Percentiles rank a stretch among this genome's conserved stretches.
Conservation (phyloP, 805 yeast genomes). For the Zygosaccharomyces siamensis region DNA sequence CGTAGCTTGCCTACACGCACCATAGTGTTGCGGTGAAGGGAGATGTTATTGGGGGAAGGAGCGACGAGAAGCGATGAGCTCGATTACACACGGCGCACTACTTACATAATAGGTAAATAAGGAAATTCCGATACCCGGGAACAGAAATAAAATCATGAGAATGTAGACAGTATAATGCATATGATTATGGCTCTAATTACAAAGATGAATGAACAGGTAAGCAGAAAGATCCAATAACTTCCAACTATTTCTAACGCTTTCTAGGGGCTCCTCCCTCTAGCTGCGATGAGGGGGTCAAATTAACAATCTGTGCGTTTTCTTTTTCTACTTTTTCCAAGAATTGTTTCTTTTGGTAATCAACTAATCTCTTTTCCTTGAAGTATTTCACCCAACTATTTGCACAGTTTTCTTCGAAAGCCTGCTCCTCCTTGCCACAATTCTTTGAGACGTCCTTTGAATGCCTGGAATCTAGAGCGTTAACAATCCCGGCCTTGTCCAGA, state of each 20-base stretch:
- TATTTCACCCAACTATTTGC: constrained; percentile 84
- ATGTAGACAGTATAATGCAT: background rate
- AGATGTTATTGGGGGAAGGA: background rate
- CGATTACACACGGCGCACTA: constrained; percentile 1
- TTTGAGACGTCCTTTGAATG: constrained; percentile 43
- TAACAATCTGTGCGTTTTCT: constrained; percentile 23
- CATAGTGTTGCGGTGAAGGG: constrained; percentile 1
- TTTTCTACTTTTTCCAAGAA: constrained; percentile 67
- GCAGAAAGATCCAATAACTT: too few species aligned
- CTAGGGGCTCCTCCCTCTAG: constrained; percentile 3
- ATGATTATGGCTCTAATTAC: background rate
- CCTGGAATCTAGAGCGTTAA: constrained; percentile 61
- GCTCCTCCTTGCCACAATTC: constrained; percentile 54
- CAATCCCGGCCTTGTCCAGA: constrained; percentile 60
- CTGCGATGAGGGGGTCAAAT: constrained; percentile 9
- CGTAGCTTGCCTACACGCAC: background rate
- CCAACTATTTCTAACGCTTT: background rate
- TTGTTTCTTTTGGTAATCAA: constrained; percentile 63
- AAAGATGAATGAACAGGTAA: too few species aligned
- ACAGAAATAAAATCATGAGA: background rate
- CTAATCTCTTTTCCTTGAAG: constrained; percentile 84
- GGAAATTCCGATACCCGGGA: background rate
- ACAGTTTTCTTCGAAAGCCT: constrained; percentile 67
- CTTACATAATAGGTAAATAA: background rate
- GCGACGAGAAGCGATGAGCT: constrained; percentile 1